Conservation (phyloP, 2,329 filamentous ascomycete species). For the Diaporthe australafricana region DNA sequence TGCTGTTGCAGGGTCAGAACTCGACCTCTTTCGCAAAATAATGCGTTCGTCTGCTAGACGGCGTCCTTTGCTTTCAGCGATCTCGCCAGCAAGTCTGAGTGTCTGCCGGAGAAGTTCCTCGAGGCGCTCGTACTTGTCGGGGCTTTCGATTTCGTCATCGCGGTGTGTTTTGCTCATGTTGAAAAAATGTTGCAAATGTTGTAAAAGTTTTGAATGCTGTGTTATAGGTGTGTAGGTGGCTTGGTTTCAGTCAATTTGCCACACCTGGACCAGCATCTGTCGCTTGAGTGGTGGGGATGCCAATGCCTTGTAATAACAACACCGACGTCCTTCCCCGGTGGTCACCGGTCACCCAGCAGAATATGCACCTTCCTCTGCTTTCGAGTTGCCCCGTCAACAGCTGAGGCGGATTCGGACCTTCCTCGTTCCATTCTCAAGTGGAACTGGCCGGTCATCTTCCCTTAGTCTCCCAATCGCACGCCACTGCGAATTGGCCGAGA, state of each 20-base stretch:
- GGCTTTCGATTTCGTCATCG: neutral
- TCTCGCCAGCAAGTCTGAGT: conserved; percentile 31
- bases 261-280: neutral
- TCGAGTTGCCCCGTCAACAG: neutral
- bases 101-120: conserved; percentile 28
- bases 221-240: neutral
- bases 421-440: neutral
- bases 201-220: neutral
- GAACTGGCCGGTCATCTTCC: neutral
- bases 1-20: neutral
- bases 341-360: neutral
- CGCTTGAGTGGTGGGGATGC: neutral
- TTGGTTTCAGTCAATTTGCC: neutral
- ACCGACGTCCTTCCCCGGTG: too few species aligned
- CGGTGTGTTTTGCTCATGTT: neutral
- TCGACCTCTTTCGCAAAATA: conserved; percentile 7
- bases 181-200: neutral
- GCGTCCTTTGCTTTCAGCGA: neutral
- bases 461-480: conserved; percentile 50
- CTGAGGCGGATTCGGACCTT: neutral
- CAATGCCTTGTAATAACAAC: neutral
- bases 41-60: conserved; percentile 17
- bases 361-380: neutral
- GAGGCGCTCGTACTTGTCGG: conserved; percentile 12
- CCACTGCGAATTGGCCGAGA: conserved; percentile 49